Evolutionary conservation across 345 rosid species (phyloP), one percentile per base, ranked within the genome.

Genomic region (Raphanus raphanistrum): DNA sequence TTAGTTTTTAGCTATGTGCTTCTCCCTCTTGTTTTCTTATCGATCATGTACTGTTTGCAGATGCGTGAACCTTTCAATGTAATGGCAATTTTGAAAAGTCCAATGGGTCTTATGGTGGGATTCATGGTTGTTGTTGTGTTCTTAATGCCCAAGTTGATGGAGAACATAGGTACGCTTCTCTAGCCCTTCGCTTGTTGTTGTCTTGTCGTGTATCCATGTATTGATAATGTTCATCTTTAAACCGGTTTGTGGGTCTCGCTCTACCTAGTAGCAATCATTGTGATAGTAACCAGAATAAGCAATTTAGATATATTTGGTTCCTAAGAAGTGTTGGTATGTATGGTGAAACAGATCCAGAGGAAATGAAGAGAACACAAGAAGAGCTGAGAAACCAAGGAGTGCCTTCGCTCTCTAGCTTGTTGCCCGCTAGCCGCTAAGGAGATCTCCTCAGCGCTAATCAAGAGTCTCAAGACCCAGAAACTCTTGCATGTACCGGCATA

Each of bases 71-170:
- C 99, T 50, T 92, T 95, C 90, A 80, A 86, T 60, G 62, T 90
- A 75, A 87, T 95, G 98, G 83, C 93, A 35, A 33, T 95, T 55
- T 84, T 90, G 79, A 95, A 95, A 66, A 95, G 99, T 78, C 99
- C 98, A 35, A 95, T 95, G 99, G 99, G 99, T 76, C 88, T 95
- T 52, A 95, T 92, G 99, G 74, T 91, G 82, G 99, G 98, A 77
- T 92, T 95, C 78, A 95, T 95, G 99, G 74, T 95, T 74, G 84
- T 95, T 26, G 97, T 92, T 1, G 79, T 95, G 81, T 95, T 95
- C 84, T 65, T 95, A 41, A 95, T 92, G 99, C 99, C 99, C 48
- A 95, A 95, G 81, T 80, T 92, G 78, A 80, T 92, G 87, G 99
- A 92, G 83, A 92, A 89, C 87, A 92, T 95, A 82, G 99, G 97